Evolutionary conservation across 2,329 filamentous ascomycete species (phyloP).

Genomic region (Calonectria leucothoes): DNA sequence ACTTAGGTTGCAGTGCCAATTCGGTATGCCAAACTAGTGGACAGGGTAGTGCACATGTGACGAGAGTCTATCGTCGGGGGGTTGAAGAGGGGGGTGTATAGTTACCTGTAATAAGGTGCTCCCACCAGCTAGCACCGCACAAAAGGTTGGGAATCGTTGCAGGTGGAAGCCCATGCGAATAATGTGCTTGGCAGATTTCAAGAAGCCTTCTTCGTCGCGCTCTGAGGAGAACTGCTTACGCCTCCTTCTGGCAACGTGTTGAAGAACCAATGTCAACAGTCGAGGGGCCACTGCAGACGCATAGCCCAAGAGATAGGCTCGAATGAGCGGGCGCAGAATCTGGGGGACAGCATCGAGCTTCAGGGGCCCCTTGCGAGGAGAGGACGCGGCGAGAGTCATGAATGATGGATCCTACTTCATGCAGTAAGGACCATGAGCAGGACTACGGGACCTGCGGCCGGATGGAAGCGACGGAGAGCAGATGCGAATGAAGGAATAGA

Average conservation of each 20-base stretch:
- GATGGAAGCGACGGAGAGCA: conserved; percentile 1
- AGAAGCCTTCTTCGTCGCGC: conserved; percentile 45
- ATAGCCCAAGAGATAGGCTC: conserved; percentile 72
- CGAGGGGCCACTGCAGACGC: conserved; percentile 68
- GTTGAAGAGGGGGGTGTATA: conserved; percentile 1
- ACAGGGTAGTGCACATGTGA: conserved; percentile 11
- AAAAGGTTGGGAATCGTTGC: conserved; percentile 72
- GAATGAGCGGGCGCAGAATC: conserved; percentile 64
- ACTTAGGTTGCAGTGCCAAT: neutral
- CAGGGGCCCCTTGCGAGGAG: conserved; percentile 33
- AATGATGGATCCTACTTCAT: conserved; percentile 32
- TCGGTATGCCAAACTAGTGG: neutral
- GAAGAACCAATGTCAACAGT: conserved; percentile 65
- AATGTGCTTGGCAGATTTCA: conserved; percentile 51
- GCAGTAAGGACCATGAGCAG: conserved; percentile 29
- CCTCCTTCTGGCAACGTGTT: conserved; percentile 56
- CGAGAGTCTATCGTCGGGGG: neutral
- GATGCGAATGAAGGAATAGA: neutral
- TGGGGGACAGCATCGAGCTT: conserved; percentile 56
- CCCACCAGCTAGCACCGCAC: conserved; percentile 69
- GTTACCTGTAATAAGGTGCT: conserved; percentile 70
- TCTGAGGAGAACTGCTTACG: conserved; percentile 42
- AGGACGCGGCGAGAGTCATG: conserved; percentile 28
- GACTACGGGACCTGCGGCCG: conserved; percentile 39
- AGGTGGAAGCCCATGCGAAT: conserved; percentile 64